Evolutionary conservation across 176 grass and related monocot species (phyloP).

Genomic region (Otatea glauca): DNA sequence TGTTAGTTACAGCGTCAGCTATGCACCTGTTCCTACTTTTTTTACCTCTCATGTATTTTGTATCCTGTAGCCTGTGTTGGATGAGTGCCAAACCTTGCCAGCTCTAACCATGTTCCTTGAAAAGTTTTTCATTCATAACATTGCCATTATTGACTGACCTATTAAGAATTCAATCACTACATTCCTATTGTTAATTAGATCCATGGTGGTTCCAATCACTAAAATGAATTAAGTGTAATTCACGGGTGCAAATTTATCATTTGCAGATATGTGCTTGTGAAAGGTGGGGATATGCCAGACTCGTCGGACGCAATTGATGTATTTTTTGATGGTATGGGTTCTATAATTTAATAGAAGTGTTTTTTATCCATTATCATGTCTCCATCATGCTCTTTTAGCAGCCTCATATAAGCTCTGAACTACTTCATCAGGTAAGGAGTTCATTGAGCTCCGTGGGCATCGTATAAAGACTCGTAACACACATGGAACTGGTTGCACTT

Average conservation of each 20-base stretch:
- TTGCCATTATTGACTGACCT: conserved; percentile 7
- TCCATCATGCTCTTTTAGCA: no score
- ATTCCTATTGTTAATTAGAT: conserved; percentile 1
- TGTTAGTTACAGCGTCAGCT: conserved; percentile 11
- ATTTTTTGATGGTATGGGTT: background rate
- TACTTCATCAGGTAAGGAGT: conserved; percentile 73
- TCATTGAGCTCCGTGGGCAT: conserved; percentile 63
- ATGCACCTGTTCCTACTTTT: background rate
- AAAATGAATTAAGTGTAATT: conserved; percentile 12
- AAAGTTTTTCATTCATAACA: conserved; percentile 12
- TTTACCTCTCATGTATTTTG: background rate
- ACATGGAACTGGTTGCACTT: conserved; percentile 97
- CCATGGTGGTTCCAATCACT: background rate
- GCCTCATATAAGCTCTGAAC: background rate
- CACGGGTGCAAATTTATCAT: conserved; percentile 16
- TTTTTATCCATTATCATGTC: no score
- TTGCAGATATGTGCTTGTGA: conserved; percentile 91
- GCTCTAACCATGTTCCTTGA: background rate
- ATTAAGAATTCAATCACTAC: background rate
- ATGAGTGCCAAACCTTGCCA: background rate
- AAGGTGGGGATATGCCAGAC: conserved; percentile 81
- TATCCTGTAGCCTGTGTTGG: conserved; percentile 20
- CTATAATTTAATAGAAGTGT: no score
- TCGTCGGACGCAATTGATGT: conserved; percentile 70
- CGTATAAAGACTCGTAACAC: conserved; percentile 78